Conservation (phyloP, 306 rosid genomes). For the Sicyos baderoa region DNA sequence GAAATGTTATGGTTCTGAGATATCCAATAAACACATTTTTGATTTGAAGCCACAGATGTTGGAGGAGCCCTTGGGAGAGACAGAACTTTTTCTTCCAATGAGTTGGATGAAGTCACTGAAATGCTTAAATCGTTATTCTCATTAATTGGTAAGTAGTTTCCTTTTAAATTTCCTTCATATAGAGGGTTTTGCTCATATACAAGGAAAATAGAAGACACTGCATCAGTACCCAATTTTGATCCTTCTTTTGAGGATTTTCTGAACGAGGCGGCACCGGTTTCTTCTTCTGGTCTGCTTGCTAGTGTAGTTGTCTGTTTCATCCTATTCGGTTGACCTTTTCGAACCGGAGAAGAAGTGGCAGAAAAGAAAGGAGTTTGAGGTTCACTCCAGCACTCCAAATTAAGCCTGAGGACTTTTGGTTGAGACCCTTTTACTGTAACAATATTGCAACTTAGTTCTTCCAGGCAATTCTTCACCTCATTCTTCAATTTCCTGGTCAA, state of each 20-base stretch:
- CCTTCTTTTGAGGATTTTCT: slow-evolving; percentile 47
- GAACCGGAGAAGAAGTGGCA: slow-evolving; percentile 57
- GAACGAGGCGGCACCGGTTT: slow-evolving; percentile 44
- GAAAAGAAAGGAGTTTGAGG: slow-evolving; percentile 74
- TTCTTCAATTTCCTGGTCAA: slow-evolving; percentile 78
- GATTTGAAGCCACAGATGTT: slow-evolving; percentile 34
- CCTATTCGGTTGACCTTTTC: slow-evolving; percentile 40
- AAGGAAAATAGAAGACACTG: slow-evolving; percentile 47
- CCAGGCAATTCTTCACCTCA: slow-evolving; percentile 76
- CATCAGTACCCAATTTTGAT: slow-evolving; percentile 52
- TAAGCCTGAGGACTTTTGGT: slow-evolving; percentile 79
- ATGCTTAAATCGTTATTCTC: slow-evolving; percentile 32
- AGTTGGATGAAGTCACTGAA: slow-evolving; percentile 34
- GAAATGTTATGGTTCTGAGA: slow-evolving; percentile 38
- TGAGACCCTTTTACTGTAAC: slow-evolving; percentile 71
- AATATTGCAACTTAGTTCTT: slow-evolving; percentile 75
- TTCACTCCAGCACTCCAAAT: slow-evolving; percentile 58
- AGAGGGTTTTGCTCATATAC: slow-evolving; percentile 82
- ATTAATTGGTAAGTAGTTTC: slow-evolving; percentile 27
- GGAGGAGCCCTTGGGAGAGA: slow-evolving; percentile 29
- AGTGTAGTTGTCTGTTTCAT: slow-evolving; percentile 73
- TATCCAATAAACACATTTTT: slow-evolving; percentile 42
- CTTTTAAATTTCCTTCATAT: slow-evolving; percentile 37
- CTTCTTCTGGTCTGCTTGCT: slow-evolving; percentile 85
- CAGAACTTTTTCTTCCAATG: slow-evolving; percentile 39